Evolutionary conservation across 2,329 filamentous ascomycete species (phyloP), one percentile per base, ranked within the genome.

Genomic region (Colletotrichum melonis): DNA sequence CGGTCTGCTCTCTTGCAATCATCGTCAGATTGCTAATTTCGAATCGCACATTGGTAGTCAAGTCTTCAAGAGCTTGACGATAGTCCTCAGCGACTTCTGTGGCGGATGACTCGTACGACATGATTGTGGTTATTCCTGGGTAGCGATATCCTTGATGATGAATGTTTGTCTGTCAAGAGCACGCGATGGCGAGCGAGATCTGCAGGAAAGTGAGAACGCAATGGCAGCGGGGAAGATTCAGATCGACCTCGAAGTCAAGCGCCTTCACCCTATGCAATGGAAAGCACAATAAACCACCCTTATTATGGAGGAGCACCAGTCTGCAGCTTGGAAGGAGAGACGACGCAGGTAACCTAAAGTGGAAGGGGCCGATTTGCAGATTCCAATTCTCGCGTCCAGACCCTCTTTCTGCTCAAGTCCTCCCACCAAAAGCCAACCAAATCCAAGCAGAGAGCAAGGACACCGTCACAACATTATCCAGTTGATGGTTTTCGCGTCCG

Each of bases 21-120:
- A 98, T 92, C 75, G 97, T 99, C 85, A 99, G 86, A 85, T 97
- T 98, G 88, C 94, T 96, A 83, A 99, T 99, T 85, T 98, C 96
- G 84, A 95, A 95, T 80, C 95, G 93, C 84, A 95, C 94, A 85
- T 98, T 98, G 81, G 92, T 90, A 76, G 93, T 94, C 79, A 99
- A 88, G 83, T 98, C 96, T 85, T 97, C 94, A 81, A 99, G 88
- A 67, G 95, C 97, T 80, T 95, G 94, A 82, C 93, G 94, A 86
- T 98, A 99, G 85, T 98, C 97, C 84, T 96, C 93, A 75, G 95
- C 95, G 78, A 99, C 94, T 85, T 97, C 95, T 82, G 94, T 95
- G 76, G 93, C 85, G 78, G 84, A 84, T 78, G 85, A 84, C 76
- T 88, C 87, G 78, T 86, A 84, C 73, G 85, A 84, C 87, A 88